Evolutionary conservation across 257 asterid species (phyloP), one percentile per base, ranked within the genome.

Genomic region (Salvia hispanica): DNA sequence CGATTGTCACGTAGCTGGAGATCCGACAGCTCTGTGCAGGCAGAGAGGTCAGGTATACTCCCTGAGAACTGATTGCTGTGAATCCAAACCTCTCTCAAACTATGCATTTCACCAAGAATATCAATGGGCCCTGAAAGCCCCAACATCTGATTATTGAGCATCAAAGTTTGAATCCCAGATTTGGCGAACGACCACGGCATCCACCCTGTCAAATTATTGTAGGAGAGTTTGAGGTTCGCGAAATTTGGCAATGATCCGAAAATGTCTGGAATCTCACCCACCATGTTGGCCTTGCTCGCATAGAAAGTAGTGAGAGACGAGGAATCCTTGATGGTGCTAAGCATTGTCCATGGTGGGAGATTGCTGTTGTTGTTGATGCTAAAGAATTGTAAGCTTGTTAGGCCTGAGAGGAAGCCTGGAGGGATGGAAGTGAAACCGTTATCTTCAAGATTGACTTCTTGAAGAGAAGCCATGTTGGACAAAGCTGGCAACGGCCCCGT

Each of bases 11-110:
- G 91, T 4, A 93, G 88, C 68, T 71, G 78, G 64, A 93, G 72
- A 28, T 85, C 95, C 0, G 62, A 39, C 9, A 88, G 76, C n/a
- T 72, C 71, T 0, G 64, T 81, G 37, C 83, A 81, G 0, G 68
- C 72, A 0, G 97, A 86, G 11, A 94, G 91, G 78, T 94, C 91
- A 0, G 96, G 95, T 31, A 94, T 84, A 6, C 84, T 82, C 43
- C 97, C 96, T 0, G 87, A 16, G 67, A 88, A 91, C 36, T 66
- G 45, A 61, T 94, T 94, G 15, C 72, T 77, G 7, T 94, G 99
- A 57, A 94, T 77, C 96, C 96, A 88, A 62, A 72, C 82, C 15
- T 53, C 72, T 55, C 37, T 42, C 52, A 84, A 54, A 53, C 71
- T 79, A 1, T 81, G 18, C 97, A 91, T 91, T 2, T 73, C 37